Percentiles rank a stretch among this genome's conserved stretches.
Conservation (phyloP, 2,329 filamentous ascomycete species). For the Hypoxylon sp. region DNA sequence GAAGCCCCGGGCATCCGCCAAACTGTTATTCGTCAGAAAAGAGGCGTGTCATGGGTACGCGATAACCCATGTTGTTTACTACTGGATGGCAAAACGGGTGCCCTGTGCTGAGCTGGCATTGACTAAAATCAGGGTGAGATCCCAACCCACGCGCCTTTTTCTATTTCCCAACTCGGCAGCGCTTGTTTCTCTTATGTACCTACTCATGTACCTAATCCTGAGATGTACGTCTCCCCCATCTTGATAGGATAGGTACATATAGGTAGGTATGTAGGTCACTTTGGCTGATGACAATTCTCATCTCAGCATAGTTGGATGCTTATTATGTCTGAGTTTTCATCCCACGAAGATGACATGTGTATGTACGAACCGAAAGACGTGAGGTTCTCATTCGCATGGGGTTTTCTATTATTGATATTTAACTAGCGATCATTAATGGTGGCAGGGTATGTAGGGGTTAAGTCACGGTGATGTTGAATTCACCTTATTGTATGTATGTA, state of each 20-base stretch:
- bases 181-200: constrained; percentile 23
- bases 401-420: constrained; percentile 24
- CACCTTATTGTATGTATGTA: constrained; percentile 39
- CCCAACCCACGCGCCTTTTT: constrained; percentile 44
- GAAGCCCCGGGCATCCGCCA: constrained; percentile 32
- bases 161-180: constrained; percentile 36
- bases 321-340: constrained; percentile 28
- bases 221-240: constrained; percentile 14
- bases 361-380: constrained; percentile 2
- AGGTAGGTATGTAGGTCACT: background rate
- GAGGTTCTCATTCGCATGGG: constrained; percentile 14
- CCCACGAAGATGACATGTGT: constrained; percentile 22
- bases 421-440: constrained; percentile 11
- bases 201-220: constrained; percentile 15
- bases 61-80: constrained; percentile 46
- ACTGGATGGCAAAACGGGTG: constrained; percentile 36
- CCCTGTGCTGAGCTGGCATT: constrained; percentile 45
- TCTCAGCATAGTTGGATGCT: constrained; percentile 41
- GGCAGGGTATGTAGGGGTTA: constrained; percentile 13
- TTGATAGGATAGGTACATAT: constrained; percentile 27
- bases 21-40: constrained; percentile 39
- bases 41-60: constrained; percentile 41
- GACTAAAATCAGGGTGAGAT: constrained; percentile 45
- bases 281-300: constrained; percentile 34
- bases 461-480: constrained; percentile 28